Evolutionary conservation across 1,139 yeast species (phyloP), one percentile per base, ranked within the genome.

Genomic region (Blastobotrys indianensis): DNA sequence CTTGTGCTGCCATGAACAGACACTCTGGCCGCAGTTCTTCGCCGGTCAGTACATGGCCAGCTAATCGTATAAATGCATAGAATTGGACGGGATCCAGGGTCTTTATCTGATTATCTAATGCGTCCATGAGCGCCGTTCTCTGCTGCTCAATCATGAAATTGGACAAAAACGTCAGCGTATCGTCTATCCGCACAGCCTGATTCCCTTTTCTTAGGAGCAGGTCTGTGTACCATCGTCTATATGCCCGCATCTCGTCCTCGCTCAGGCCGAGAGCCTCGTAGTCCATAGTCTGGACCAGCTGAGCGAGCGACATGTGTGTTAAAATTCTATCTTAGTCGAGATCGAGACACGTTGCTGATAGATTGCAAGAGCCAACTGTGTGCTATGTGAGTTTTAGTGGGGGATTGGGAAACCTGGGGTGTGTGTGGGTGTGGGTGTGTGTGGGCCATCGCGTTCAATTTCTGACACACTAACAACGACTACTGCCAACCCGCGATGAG

Each of bases 171-270:
- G 61, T 48, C 37, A 68, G 50, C 38, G 61, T 57, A 51, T 69
- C 74, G 37, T 62, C 67, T 4, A 67, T 54, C 9, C 63, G 58
- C n/a, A 70, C 60, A 15, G 59, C 50, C 44, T 62, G 64, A 31
- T 60, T 57, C 45, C 66, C 69, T 47, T 64, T 65, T 12, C 71
- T 64, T 49, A 66, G 51, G 17, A 67, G 57, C 45, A 69, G 54
- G 42, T 69, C 73, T 8, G 72, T 66, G 52, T 69, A 69, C 74
- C 74, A 69, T 29, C 72, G 59, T 11, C 73, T 70, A 46, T 68
- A 69, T 16, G 71, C 60, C 41, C 65, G 53, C 49, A 54, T 53
- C 56, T 69, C 74, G 5, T 66, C 69, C 20, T 64, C 62, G 32
- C 72, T 62, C 42, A 69, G 61, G 44, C 64, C 61, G 45, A 66